Evolutionary conservation across 2,329 filamentous ascomycete genomes (phyloP), one percentile per base, ranked within the genome.

Genomic region (Thielaviopsis populi): DNA sequence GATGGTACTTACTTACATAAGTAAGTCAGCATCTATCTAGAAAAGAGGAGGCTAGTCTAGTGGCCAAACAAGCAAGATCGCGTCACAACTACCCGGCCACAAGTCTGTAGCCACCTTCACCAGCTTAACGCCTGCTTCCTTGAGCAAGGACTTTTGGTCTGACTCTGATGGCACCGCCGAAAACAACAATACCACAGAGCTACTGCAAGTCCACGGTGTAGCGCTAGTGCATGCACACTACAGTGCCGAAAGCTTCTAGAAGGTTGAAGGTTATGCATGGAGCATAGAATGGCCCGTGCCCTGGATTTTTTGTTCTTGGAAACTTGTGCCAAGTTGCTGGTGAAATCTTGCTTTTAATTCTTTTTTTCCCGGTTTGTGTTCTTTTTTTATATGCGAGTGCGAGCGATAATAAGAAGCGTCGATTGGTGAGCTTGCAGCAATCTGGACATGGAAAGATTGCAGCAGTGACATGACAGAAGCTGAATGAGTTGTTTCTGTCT

Each of bases 201-300:
- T 2, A n/a, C 15, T n/a, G 41, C 41, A 43, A 43, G 50, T 30
- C 50, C 5, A 15, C 37, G 37, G 13, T 53, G 46, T 48, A 53
- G 33, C 17, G 56, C 40, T 56, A 56, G 53, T 56, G 53, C 53
- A 56, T 37, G 27, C 53, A 56, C 30, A 5, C 53, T 56, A 40
- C 48, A 42, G 33, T 54, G 50, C 61, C 61, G 61, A 62, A 56
- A 48, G 61, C 50, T 62, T 62, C 61, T 62, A 62, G 61, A 62
- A 62, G 50, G 37, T 54, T 19, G 61, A 30, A 54, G 50, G 53
- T 56, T 56, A 37, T 56, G 61, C 58, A 30, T 22, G 19, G 22
- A 17, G 46, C 27, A 53, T 13, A 37, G 8, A 1, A n/a, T 62
- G 61, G 61, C 24, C 48, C 48, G 61, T 62, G 61, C 53, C 48